Base-by-base conservation (phyloP, 345 rosid species). In the Alliaria petiolata region DNA sequence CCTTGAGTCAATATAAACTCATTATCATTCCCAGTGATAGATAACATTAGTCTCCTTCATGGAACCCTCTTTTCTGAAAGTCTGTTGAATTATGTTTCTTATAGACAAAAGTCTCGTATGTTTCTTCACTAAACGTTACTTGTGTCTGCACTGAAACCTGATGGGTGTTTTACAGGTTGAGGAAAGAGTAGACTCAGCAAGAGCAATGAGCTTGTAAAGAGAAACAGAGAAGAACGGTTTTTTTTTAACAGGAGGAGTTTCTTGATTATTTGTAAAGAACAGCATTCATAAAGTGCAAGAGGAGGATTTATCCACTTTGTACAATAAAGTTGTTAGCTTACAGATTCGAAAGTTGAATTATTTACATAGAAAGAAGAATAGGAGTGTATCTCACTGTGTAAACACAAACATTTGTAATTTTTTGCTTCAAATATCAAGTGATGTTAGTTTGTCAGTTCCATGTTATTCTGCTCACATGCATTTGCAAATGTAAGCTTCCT, bases 201-300 rank as follows among this genome's bases (percentile, higher is more conserved):
- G 90, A 81, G 96, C 89, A 36, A 69, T 85, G 85, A 86, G 97
- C 79, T 83, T 93, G 91, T 93, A 78, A 82, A 70, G 30, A 54
- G 39, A 75, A 62, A 6, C 43, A 14, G 58, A 50, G 20, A 34
- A 59, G 34, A 67, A 8, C 1, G 14, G 14, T 28, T 52, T 28
- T 26, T 13, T 50, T 16, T 39, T 35, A 67, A 65, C 72, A 73
- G 47, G 44, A 34, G 8, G 59, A 53, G 69, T 52, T 68, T 67
- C 50, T 44, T 75, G 58, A 68, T 75, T 68, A 28, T 75, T 68
- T 75, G 79, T 75, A 68, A 69, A 75, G 69, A 69, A 75, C 45
- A 75, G 1, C 36, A 68, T 75, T 75, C 79, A 69, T 75, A 69
- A 75, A 62, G 54, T 62, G 65, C 51, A 62, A 75, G 46, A 53